These are phyloP conservation scores for Stentor coeruleus DNA, from an alignment of 73 alveolate genomes.

Conservation along the genomic window DNA sequence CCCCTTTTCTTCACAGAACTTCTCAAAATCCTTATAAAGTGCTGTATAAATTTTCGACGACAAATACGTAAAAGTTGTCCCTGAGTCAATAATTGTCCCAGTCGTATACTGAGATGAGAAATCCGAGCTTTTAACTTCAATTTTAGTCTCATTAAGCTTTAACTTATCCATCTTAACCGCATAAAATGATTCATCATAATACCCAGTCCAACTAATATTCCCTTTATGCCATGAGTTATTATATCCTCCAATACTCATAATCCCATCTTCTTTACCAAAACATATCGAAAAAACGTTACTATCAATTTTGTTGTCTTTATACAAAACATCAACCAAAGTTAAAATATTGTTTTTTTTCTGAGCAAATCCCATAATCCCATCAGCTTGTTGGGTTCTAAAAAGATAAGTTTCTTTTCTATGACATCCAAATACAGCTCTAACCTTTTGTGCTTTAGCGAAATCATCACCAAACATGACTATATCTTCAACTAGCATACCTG, in stretches of 20 bases:
- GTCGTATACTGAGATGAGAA: not conserved
- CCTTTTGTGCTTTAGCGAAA: constrained; percentile 24
- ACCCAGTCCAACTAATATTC: not conserved
- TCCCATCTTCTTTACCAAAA: too few species aligned
- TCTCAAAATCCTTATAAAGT: not conserved
- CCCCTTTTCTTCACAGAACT: not conserved
- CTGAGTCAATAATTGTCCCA: constrained; percentile 7
- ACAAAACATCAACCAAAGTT: too few species aligned
- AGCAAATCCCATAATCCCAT: constrained; percentile 89
- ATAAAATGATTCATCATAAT: not conserved
- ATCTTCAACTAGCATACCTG: constrained; percentile 54
- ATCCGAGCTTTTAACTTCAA: not conserved
- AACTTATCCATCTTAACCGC: not conserved
- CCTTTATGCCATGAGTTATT: too few species aligned
- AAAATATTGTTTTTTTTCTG: too few species aligned
- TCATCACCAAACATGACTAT: constrained; percentile 51
- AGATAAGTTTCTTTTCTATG: constrained; percentile 75
- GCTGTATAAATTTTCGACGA: not conserved
- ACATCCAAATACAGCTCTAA: constrained; percentile 66
- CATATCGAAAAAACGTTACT: too few species aligned
- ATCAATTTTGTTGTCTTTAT: too few species aligned
- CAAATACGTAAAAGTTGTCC: constrained; percentile 12
- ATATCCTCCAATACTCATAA: too few species aligned
- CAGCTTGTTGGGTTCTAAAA: constrained; percentile 76
- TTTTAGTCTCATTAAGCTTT: not conserved